These are phyloP conservation scores for Trichoderma harzianum DNA, from an alignment of 2,329 filamentous ascomycete genomes.

Conservation along the genomic window DNA sequence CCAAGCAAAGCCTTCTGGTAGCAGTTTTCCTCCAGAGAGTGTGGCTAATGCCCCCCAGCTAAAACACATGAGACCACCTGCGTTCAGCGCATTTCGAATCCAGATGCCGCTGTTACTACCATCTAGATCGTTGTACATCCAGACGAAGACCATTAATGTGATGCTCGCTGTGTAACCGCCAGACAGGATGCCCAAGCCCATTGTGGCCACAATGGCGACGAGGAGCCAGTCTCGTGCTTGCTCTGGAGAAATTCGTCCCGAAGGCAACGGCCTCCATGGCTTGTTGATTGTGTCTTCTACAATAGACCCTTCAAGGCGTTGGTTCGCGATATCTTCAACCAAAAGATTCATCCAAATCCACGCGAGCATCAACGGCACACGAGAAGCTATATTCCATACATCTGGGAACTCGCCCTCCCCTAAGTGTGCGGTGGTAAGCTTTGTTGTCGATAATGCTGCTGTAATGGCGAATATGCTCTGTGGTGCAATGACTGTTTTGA, in stretches of 20 bases:
- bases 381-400: not conserved
- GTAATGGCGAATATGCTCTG: conserved; percentile 29
- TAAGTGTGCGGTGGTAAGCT: not conserved
- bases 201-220: conserved; percentile 22
- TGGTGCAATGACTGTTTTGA: conserved; percentile 32
- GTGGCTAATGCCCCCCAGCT: conserved; percentile 27
- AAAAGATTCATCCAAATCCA: conserved; percentile 31
- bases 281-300: conserved; percentile 32
- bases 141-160: conserved; percentile 27
- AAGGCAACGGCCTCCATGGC: conserved; percentile 31
- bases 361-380: conserved; percentile 21
- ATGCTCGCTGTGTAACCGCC: conserved; percentile 23
- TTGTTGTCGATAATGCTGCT: conserved; percentile 7
- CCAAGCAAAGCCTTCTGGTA: conserved; percentile 23
- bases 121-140: conserved; percentile 33
- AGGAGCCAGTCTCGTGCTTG: conserved; percentile 28
- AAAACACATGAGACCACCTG: conserved; percentile 29
- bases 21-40: conserved; percentile 18
- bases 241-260: conserved; percentile 23
- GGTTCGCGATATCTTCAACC: conserved; percentile 29
- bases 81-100: conserved; percentile 29
- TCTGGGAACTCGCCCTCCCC: not conserved
- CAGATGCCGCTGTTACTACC: conserved; percentile 24
- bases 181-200: conserved; percentile 17
- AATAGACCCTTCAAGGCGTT: conserved; percentile 24